These are phyloP conservation scores for Cokeromyces recurvatus DNA, from an alignment of 371 early-diverging fungal genomes.

Conservation along the genomic window DNA sequence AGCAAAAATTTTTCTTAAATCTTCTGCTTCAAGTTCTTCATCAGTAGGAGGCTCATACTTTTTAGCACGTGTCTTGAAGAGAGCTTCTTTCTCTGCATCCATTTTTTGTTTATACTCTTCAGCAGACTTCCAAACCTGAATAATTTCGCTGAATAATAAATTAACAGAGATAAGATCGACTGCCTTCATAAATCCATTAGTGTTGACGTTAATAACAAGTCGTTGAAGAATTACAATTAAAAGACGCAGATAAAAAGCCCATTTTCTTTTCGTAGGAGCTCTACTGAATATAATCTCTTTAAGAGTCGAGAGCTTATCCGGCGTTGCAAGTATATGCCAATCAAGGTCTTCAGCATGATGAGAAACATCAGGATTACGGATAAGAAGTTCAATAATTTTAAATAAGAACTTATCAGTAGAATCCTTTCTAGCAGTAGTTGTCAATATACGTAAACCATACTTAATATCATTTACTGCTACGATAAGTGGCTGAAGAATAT, in stretches of 20 bases:
- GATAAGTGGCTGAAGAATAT: conserved; percentile 73
- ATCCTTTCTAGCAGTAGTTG: conserved; percentile 25
- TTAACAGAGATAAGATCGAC: conserved; percentile 54
- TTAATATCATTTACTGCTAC: conserved; percentile 72
- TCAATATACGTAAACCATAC: conserved; percentile 67
- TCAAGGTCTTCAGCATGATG: conserved; percentile 27
- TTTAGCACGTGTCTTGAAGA: conserved; percentile 71
- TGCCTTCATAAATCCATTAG: conserved; percentile 47
- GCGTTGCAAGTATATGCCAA: conserved; percentile 47
- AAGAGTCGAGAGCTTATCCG: conserved; percentile 35
- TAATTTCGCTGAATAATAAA: conserved; percentile 56
- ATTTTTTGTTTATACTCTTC: conserved; percentile 62
- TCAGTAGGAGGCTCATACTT: conserved; percentile 62
- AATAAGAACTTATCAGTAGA: conserved; percentile 28
- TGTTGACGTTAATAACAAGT: conserved; percentile 45
- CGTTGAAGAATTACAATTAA: conserved; percentile 57
- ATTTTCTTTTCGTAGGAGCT: conserved; percentile 44
- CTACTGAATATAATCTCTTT: conserved; percentile 53
- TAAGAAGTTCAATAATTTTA: conserved; percentile 41
- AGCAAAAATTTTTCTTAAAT: conserved; percentile 73
- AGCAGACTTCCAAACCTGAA: conserved; percentile 68
- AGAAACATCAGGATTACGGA: conserved; percentile 41
- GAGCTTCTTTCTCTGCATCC: conserved; percentile 66
- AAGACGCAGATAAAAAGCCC: conserved; percentile 64
- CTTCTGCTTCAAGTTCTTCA: conserved; percentile 69